Percentiles rank a stretch among this genome's conserved stretches.
Evolutionary conservation across 2,329 filamentous ascomycete species (phyloP).

Genomic region (Aspergillus quadricinctus): DNA sequence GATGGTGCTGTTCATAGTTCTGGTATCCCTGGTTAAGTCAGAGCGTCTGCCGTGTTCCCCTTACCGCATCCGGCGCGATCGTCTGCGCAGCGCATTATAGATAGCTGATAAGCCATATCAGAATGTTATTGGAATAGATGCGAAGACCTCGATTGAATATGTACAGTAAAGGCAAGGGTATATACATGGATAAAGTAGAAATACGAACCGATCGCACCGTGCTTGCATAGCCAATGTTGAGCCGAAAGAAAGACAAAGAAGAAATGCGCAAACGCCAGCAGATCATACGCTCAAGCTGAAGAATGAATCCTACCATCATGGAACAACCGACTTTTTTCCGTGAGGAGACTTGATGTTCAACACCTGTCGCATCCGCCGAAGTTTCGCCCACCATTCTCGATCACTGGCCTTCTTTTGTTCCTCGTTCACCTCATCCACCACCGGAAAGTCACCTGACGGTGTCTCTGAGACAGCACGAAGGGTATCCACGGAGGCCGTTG

Average conservation of each 20-base stretch:
- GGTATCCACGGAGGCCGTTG: slow-evolving; percentile 20
- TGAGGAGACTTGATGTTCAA: slow-evolving; percentile 62
- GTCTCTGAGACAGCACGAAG: slow-evolving; percentile 25
- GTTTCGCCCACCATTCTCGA: slow-evolving; percentile 67
- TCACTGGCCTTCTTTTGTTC: slow-evolving; percentile 57
- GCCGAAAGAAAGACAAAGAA: background rate
- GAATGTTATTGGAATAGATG: background rate
- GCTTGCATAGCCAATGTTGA: background rate
- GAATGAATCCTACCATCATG: slow-evolving; percentile 3
- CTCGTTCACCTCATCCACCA: slow-evolving; percentile 35
- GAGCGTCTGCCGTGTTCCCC: slow-evolving; percentile 13
- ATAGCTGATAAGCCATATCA: background rate
- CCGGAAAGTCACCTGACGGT: slow-evolving; percentile 15
- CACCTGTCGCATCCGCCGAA: slow-evolving; percentile 67
- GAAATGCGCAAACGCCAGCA: background rate
- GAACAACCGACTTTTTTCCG: slow-evolving; percentile 36
- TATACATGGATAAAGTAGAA: background rate
- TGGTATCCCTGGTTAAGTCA: slow-evolving; percentile 13
- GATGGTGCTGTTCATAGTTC: slow-evolving; percentile 1
- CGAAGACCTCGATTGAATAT: background rate
- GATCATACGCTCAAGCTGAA: background rate
- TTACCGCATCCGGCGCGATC: slow-evolving; percentile 14
- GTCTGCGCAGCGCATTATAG: background rate
- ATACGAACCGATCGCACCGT: background rate
- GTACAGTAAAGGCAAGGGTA: background rate